Conservation (phyloP, 2,329 filamentous ascomycete genomes). For the Claviceps spartinae region DNA sequence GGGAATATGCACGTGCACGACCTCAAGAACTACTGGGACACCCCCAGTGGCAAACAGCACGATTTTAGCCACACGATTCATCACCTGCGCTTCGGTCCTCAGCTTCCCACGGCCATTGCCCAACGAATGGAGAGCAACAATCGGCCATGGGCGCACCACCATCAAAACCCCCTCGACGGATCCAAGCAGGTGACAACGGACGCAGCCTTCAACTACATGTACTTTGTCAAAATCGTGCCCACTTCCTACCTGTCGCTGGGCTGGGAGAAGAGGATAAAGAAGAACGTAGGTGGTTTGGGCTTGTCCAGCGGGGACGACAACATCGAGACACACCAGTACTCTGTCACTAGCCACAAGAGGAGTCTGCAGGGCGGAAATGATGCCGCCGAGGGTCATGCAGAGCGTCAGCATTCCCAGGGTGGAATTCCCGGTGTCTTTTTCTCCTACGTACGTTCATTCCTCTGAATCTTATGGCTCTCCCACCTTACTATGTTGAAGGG, state of each 20-base stretch:
- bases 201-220: slow-evolving; percentile 91
- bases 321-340: slow-evolving; percentile 96
- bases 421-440: slow-evolving; percentile 98
- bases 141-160: slow-evolving; percentile 70
- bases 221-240: slow-evolving; percentile 96
- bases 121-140: slow-evolving; percentile 40
- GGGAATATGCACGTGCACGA: slow-evolving; percentile 98
- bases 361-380: slow-evolving; percentile 76
- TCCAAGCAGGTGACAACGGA: slow-evolving; percentile 66
- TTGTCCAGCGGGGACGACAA: slow-evolving; percentile 55
- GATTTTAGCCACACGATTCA: slow-evolving; percentile 86
- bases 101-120: slow-evolving; percentile 60
- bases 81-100: slow-evolving; percentile 80
- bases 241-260: slow-evolving; percentile 89
- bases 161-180: slow-evolving; percentile 80
- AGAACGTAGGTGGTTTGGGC: slow-evolving; percentile 14
- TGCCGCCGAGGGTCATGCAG: slow-evolving; percentile 75
- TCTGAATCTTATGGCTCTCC: background rate
- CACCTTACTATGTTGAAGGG: background rate
- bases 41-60: slow-evolving; percentile 54
- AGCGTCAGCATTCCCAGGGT: slow-evolving; percentile 75
- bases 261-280: slow-evolving; percentile 51
- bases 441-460: slow-evolving; percentile 61
- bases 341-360: slow-evolving; percentile 90
- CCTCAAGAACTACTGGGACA: slow-evolving; percentile 85